phyloP scores from a whole-genome alignment of 1,284 basidiomycete species.

The Pyrrhoderma lamaoense region DNA sequence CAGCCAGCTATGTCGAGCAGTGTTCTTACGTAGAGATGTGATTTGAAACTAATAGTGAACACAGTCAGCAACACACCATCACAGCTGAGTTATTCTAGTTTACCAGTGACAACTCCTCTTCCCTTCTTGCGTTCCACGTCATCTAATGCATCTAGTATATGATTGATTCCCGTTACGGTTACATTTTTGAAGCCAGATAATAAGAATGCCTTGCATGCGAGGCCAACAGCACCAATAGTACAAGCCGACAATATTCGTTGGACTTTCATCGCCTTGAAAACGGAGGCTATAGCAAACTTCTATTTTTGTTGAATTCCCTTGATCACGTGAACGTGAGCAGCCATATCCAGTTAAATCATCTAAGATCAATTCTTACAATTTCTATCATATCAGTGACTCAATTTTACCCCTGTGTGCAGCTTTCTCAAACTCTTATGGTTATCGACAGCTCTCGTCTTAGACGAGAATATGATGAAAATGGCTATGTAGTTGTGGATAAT shows the following conservation, averaged over 20 bases:
- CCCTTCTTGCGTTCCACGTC: slow-evolving; percentile 39
- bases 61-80: slow-evolving; percentile 6
- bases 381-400: too few relatives aligned
- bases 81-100: slow-evolving; percentile 20
- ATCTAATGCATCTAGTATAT: slow-evolving; percentile 57
- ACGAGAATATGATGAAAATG: too few relatives aligned
- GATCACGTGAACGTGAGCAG: too few relatives aligned
- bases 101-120: slow-evolving; percentile 75
- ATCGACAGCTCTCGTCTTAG: too few relatives aligned
- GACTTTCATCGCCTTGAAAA: slow-evolving; percentile 6
- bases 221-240: slow-evolving; percentile 56
- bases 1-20: slow-evolving; percentile 4
- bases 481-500: slow-evolving; percentile 63
- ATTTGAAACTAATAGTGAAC: slow-evolving; percentile 60
- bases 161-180: slow-evolving; percentile 59
- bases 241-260: slow-evolving; percentile 35
- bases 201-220: slow-evolving; percentile 72
- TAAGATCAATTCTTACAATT: too few relatives aligned
- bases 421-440: too few relatives aligned
- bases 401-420: too few relatives aligned
- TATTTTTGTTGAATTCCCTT: too few relatives aligned
- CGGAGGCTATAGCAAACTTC: too few relatives aligned
- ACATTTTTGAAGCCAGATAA: slow-evolving; percentile 54
- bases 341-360: too few relatives aligned
- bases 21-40: slow-evolving; percentile 79